These are phyloP conservation scores for Fusarium avenaceum DNA, from an alignment of 2,329 filamentous ascomycete species.

Conservation along the genomic window DNA sequence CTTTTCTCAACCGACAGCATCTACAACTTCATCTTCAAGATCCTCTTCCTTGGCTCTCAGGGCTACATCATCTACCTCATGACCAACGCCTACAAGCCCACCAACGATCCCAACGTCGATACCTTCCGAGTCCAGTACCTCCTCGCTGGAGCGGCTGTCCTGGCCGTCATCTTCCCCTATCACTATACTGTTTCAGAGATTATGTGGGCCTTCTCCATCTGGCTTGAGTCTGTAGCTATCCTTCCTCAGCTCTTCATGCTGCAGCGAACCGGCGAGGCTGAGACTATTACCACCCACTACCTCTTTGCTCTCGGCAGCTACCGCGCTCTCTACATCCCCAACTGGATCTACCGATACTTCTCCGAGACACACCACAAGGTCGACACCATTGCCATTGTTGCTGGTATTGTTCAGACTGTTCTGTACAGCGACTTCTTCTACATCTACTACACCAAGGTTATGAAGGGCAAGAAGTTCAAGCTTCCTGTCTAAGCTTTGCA, in stretches of 20 bases:
- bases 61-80: slow-evolving; percentile 98
- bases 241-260: slow-evolving; percentile 98
- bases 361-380: slow-evolving; percentile 78
- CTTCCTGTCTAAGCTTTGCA: slow-evolving; percentile 74
- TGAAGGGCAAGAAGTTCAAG: slow-evolving; percentile 91
- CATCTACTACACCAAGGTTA: slow-evolving; percentile 97
- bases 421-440: slow-evolving; percentile 99
- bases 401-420: slow-evolving; percentile 92
- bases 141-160: slow-evolving; percentile 80
- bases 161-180: slow-evolving; percentile 88
- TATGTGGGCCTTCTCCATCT: slow-evolving; percentile 97
- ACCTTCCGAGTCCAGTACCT: slow-evolving; percentile 98
- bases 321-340: slow-evolving; percentile 95
- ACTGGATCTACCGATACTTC: slow-evolving; percentile 95
- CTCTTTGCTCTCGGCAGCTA: slow-evolving; percentile 93
- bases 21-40: slow-evolving; percentile 96
- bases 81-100: slow-evolving; percentile 97
- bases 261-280: slow-evolving; percentile 95
- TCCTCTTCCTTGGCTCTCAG: slow-evolving; percentile 91
- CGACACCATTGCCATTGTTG: slow-evolving; percentile 89
- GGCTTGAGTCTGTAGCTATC: slow-evolving; percentile 97
- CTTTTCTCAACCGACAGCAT: slow-evolving; percentile 86
- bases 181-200: slow-evolving; percentile 87
- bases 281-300: slow-evolving; percentile 99
- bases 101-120: slow-evolving; percentile 95